These are phyloP conservation scores for Fonsecaea pedrosoi DNA, from an alignment of 2,329 filamentous ascomycete genomes.

Conservation along the genomic window DNA sequence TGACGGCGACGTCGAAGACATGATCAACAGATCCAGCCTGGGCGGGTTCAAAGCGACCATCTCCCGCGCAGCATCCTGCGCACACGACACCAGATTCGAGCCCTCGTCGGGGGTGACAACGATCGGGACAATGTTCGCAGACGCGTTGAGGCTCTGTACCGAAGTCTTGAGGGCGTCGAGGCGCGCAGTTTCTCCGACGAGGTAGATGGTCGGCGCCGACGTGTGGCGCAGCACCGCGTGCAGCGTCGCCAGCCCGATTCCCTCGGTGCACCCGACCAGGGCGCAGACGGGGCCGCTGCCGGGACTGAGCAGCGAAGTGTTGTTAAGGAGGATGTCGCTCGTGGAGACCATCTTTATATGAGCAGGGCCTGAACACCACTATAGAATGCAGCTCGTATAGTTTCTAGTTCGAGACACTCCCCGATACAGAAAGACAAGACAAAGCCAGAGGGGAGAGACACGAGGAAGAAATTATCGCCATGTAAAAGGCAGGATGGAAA, in stretches of 20 bases:
- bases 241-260: constrained; percentile 32
- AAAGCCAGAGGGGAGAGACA: too few species aligned
- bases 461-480: too few species aligned
- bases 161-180: constrained; percentile 9
- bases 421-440: too few species aligned
- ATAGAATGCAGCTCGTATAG: too few species aligned
- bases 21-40: constrained; percentile 31
- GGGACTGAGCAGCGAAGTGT: constrained; percentile 20
- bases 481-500: too few species aligned
- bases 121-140: constrained; percentile 25
- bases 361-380: too few species aligned
- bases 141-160: constrained; percentile 18
- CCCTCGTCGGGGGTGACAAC: constrained; percentile 9
- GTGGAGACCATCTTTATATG: constrained; percentile 29
- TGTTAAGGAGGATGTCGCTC: constrained; percentile 31
- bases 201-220: constrained; percentile 28
- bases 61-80: constrained; percentile 22
- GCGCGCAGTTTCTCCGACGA: constrained; percentile 26
- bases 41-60: constrained; percentile 1
- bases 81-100: constrained; percentile 26
- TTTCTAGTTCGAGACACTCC: too few species aligned
- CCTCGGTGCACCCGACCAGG: constrained; percentile 28
- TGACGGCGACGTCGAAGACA: constrained; percentile 28
- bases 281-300: constrained; percentile 25
- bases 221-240: constrained; percentile 31